These are phyloP conservation scores for Bacterosira constricta DNA, from an alignment of 108 stramenopile genomes.

Conservation along the genomic window DNA sequence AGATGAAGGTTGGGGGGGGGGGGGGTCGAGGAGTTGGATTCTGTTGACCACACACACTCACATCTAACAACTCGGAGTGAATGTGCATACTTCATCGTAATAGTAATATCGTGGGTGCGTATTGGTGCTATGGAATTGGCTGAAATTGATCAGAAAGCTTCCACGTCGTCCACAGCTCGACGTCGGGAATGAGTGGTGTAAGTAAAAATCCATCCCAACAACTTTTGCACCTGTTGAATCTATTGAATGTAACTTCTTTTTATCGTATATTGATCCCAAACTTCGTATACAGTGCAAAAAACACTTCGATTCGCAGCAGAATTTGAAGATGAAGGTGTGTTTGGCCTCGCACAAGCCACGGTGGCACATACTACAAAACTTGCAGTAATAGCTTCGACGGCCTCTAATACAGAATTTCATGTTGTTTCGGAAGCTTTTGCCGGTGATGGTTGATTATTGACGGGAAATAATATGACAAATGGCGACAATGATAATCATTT, in stretches of 20 bases:
- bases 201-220: too few species aligned
- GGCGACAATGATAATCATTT: background rate
- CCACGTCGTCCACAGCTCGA: background rate
- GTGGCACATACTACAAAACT: conserved; percentile 12
- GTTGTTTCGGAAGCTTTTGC: conserved; percentile 4
- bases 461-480: background rate
- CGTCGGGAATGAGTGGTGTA: background rate
- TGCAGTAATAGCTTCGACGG: conserved; percentile 3
- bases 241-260: background rate
- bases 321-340: conserved; percentile 31
- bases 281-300: background rate
- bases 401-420: conserved; percentile 4
- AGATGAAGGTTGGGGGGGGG: background rate
- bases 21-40: background rate
- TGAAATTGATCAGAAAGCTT: background rate
- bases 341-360: conserved; percentile 14
- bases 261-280: background rate
- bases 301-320: background rate
- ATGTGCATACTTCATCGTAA: too few species aligned
- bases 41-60: background rate
- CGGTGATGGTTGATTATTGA: background rate
- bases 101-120: too few species aligned
- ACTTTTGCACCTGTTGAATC: background rate
- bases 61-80: too few species aligned
- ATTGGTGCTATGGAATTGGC: background rate